Evolutionary conservation across 129 eudicot genomes (phyloP).

Genomic region (Dittrichia graveolens): DNA sequence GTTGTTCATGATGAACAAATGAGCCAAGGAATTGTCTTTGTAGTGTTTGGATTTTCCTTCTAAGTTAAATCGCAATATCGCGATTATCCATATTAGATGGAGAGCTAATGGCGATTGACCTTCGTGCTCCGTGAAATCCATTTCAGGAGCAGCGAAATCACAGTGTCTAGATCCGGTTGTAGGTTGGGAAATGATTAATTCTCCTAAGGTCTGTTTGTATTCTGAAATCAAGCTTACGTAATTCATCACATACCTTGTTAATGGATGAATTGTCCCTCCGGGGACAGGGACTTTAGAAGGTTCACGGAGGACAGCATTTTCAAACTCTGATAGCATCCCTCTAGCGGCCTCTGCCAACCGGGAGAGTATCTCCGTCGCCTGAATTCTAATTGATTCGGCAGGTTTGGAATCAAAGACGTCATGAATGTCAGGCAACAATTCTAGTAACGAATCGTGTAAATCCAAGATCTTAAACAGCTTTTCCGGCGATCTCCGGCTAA

Average conservation of each 20-base stretch:
- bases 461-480: conserved; percentile 77
- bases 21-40: conserved; percentile 60
- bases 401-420: conserved; percentile 56
- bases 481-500: conserved; percentile 75
- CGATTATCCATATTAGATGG: conserved; percentile 70
- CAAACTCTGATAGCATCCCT: conserved; percentile 78
- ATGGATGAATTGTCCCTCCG: conserved; percentile 84
- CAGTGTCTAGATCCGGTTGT: conserved; percentile 57
- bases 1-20: conserved; percentile 77
- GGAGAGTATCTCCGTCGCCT: conserved; percentile 68
- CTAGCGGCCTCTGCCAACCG: conserved; percentile 74
- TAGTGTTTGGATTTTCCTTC: conserved; percentile 71
- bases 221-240: conserved; percentile 68
- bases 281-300: conserved; percentile 71
- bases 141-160: conserved; percentile 50
- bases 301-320: conserved; percentile 71
- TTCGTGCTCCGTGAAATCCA: conserved; percentile 64
- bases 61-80: conserved; percentile 54
- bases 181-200: conserved; percentile 67
- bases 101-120: conserved; percentile 56
- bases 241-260: conserved; percentile 91
- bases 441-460: conserved; percentile 61
- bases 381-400: conserved; percentile 58
- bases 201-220: conserved; percentile 59
- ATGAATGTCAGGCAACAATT: conserved; percentile 72